Conservation (phyloP, 192 early-diverging fungal species). For the Entrophospora sp. region DNA sequence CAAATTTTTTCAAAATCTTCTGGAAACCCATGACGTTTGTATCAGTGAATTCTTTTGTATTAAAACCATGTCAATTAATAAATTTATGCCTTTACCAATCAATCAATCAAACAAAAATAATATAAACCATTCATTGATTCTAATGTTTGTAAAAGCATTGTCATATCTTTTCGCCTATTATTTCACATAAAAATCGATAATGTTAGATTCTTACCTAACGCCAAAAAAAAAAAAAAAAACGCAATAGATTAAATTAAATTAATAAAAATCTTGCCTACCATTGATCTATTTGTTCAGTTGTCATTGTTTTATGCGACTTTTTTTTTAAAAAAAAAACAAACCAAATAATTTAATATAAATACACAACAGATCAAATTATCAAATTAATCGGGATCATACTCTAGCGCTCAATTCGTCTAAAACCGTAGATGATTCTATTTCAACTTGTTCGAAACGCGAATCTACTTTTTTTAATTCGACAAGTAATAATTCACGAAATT, state of each 20-base stretch:
- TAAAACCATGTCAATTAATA: conserved; percentile 8
- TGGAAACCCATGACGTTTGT: conserved; percentile 53
- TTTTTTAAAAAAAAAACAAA: background rate
- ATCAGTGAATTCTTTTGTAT: conserved; percentile 45
- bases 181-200: background rate
- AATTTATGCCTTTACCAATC: background rate
- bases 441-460: conserved; percentile 34
- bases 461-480: conserved; percentile 45
- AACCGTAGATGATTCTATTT: conserved; percentile 22
- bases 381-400: conserved; percentile 19
- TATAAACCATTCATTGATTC: background rate
- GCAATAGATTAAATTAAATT: background rate
- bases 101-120: background rate
- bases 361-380: background rate
- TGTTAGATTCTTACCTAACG: background rate
- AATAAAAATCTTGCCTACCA: background rate
- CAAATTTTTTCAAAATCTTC: conserved; percentile 59
- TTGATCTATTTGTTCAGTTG: conserved; percentile 4
- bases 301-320: conserved; percentile 25
- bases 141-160: background rate
- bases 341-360: background rate
- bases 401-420: conserved; percentile 30
- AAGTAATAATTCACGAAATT: conserved; percentile 32
- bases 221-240: background rate
- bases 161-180: background rate